These are phyloP conservation scores for Hypocrella siamensis DNA, from an alignment of 2,329 filamentous ascomycete species.

Conservation along the genomic window DNA sequence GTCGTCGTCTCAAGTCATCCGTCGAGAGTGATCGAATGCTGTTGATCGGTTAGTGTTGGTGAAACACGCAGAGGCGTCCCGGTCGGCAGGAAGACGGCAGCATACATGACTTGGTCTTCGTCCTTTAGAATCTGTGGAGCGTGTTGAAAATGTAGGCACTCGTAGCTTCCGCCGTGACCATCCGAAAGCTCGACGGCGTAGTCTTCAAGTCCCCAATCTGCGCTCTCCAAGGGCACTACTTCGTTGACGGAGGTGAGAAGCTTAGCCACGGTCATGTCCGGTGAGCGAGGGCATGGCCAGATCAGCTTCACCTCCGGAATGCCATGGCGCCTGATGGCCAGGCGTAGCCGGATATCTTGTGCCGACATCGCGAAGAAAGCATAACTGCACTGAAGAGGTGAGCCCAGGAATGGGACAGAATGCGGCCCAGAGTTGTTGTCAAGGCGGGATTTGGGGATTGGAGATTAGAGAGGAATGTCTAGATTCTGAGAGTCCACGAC, in stretches of 20 bases:
- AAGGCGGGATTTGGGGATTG: too few species aligned
- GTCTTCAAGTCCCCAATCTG: conserved; percentile 76
- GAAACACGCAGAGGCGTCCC: background rate
- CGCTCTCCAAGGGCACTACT: conserved; percentile 64
- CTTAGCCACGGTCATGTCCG: conserved; percentile 55
- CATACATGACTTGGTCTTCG: conserved; percentile 70
- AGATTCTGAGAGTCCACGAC: too few species aligned
- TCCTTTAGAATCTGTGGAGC: conserved; percentile 58
- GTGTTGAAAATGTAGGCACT: conserved; percentile 74
- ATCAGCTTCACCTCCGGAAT: conserved; percentile 58
- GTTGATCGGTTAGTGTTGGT: background rate
- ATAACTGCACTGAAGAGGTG: too few species aligned
- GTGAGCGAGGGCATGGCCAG: conserved; percentile 45
- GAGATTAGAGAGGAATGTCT: too few species aligned
- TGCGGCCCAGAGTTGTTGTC: too few species aligned
- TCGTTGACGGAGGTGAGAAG: conserved; percentile 68
- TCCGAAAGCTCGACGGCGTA: conserved; percentile 65
- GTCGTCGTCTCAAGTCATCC: conserved; percentile 57
- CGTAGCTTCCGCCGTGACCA: conserved; percentile 46
- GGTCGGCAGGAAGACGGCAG: conserved; percentile 6
- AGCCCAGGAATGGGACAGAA: too few species aligned
- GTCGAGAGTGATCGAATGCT: conserved; percentile 67
- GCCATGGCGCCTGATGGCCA: conserved; percentile 56
- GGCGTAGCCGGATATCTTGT: conserved; percentile 48
- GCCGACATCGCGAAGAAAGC: conserved; percentile 7